These are phyloP conservation scores for Kwoniella shivajii DNA, from an alignment of 1,284 basidiomycete species.

Conservation along the genomic window DNA sequence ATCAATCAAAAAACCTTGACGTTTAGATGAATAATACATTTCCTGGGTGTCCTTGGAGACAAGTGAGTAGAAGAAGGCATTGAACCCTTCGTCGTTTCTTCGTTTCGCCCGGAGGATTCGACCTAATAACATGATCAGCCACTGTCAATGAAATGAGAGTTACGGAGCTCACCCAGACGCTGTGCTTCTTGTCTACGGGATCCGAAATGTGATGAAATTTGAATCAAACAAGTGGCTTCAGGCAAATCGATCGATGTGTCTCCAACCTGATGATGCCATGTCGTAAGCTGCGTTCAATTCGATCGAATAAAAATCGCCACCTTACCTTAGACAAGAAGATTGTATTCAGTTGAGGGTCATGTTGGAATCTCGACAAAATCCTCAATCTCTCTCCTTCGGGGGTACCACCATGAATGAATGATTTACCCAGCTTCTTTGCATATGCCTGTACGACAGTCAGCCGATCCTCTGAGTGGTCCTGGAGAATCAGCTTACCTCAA, in stretches of 20 bases:
- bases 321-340: conserved; percentile 94
- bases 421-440: conserved; percentile 88
- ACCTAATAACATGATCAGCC: conserved; percentile 57
- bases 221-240: conserved; percentile 98
- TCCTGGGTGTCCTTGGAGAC: conserved; percentile 99
- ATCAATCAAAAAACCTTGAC: conserved; percentile 98
- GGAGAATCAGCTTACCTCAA: conserved; percentile 67
- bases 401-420: conserved; percentile 96
- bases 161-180: conserved; percentile 73
- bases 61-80: conserved; percentile 99
- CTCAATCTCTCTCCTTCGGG: conserved; percentile 95
- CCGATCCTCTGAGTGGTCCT: background rate
- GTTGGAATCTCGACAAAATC: conserved; percentile 93
- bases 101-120: conserved; percentile 96
- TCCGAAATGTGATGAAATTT: conserved; percentile 99
- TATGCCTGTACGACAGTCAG: conserved; percentile 68
- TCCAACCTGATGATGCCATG: conserved; percentile 68
- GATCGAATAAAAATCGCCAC: conserved; percentile 27
- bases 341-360: conserved; percentile 93
- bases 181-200: conserved; percentile 98
- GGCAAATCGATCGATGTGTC: conserved; percentile 99
- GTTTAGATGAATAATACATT: conserved; percentile 99
- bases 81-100: conserved; percentile 98
- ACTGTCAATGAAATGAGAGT: background rate
- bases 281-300: conserved; percentile 12